Evolutionary conservation across 768 basidiomycete species (phyloP).

Genomic region (Leccinellum rugosiceps): DNA sequence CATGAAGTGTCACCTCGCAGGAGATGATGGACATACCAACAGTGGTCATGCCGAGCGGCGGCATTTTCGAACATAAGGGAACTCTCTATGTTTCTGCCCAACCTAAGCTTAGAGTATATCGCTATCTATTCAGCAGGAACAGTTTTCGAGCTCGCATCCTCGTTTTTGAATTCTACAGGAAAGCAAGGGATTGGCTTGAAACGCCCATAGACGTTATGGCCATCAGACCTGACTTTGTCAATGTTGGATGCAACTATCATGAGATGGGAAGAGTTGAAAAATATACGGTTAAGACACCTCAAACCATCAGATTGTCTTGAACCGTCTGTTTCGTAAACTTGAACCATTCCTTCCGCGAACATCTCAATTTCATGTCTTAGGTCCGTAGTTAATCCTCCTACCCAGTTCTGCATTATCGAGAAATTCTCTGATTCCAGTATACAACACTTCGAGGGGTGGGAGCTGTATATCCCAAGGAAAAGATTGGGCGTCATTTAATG

Average conservation of each 20-base stretch:
- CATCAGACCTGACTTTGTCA: not conserved
- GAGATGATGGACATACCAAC: not conserved
- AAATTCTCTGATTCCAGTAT: not conserved
- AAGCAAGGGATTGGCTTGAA: not conserved
- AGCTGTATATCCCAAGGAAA: not conserved
- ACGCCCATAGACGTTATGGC: not conserved
- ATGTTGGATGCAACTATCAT: not conserved
- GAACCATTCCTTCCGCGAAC: not conserved
- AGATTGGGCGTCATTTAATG: no score
- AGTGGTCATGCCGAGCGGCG: not conserved
- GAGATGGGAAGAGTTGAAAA: not conserved
- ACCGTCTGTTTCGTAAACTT: not conserved
- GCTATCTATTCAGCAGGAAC: not conserved
- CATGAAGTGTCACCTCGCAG: not conserved
- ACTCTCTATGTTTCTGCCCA: not conserved
- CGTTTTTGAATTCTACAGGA: not conserved
- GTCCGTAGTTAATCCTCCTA: not conserved
- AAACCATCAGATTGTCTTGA: not conserved
- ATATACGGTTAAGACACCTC: not conserved
- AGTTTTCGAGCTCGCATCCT: not conserved
- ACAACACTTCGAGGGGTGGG: not conserved
- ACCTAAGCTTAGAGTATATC: not conserved
- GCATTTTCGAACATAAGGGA: not conserved
- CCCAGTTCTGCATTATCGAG: not conserved
- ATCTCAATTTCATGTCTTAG: not conserved